Conservation (phyloP, 2,329 filamentous ascomycete species). For the Calonectria honghensis region DNA sequence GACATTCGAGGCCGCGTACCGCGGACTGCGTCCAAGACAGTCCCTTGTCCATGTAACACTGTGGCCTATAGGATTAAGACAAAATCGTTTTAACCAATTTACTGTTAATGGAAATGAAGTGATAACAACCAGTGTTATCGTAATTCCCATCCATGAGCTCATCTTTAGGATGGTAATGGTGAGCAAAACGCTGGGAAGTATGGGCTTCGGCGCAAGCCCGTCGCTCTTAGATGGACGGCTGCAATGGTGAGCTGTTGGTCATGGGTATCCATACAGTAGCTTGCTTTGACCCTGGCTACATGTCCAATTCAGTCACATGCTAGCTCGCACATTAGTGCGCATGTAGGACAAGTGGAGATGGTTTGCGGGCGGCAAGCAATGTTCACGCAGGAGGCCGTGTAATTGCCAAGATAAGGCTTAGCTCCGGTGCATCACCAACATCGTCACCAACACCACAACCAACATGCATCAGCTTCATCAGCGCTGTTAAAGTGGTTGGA, state of each 20-base stretch:
- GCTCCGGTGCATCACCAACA: background rate
- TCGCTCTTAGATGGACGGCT: background rate
- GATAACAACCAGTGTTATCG: background rate
- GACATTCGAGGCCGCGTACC: background rate
- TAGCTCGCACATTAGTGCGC: background rate
- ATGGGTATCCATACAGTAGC: background rate
- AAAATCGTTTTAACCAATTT: background rate
- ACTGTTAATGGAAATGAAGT: background rate
- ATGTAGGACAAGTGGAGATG: background rate
- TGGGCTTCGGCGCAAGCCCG: background rate
- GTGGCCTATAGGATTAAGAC: background rate
- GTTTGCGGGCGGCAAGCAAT: background rate
- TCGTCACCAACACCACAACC: background rate
- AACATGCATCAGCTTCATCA: background rate
- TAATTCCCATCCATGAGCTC: background rate
- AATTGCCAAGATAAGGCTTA: background rate
- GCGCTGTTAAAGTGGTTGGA: background rate
- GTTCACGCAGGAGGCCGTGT: conserved; percentile 2
- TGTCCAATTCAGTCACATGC: background rate
- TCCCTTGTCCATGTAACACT: background rate
- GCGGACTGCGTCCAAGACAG: background rate
- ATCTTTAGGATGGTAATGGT: background rate
- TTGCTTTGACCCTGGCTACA: background rate
- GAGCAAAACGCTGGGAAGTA: background rate
- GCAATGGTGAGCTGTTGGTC: background rate